Conservation (phyloP, 139 green algal species). For the Chlorella sp. region DNA sequence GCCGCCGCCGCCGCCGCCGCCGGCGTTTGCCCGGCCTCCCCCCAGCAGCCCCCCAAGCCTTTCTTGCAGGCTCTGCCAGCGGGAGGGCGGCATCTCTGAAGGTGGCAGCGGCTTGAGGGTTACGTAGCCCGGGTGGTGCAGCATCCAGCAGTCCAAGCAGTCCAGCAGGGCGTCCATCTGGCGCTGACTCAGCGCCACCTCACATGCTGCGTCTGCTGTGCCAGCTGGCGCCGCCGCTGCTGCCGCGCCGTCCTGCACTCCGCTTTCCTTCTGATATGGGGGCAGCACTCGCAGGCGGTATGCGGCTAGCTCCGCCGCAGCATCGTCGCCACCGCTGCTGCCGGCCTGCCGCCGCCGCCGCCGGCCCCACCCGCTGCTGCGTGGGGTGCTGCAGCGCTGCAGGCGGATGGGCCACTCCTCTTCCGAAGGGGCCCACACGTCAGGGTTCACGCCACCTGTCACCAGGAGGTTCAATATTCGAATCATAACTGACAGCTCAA, state of each 20-base stretch:
- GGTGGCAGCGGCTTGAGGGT: neutral
- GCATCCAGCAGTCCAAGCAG: constrained; percentile 4
- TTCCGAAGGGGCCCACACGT: neutral
- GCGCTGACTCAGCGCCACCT: constrained; percentile 1
- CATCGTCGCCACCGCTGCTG: neutral
- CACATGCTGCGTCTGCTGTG: neutral
- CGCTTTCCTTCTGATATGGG: no score
- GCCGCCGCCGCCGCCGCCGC: neutral
- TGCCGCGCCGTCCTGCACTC: neutral
- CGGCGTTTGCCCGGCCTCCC: neutral
- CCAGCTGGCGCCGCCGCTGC: neutral
- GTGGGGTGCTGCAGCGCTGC: neutral
- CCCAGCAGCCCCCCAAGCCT: neutral
- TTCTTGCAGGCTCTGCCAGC: neutral
- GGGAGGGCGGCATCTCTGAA: neutral
- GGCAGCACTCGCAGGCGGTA: neutral
- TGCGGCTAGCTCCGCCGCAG: neutral
- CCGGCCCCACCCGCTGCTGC: neutral
- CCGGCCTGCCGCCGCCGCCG: neutral
- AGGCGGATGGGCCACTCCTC: neutral
- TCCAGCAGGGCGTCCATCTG: constrained; percentile 14
- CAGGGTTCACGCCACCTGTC: neutral
- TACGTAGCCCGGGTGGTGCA: constrained; percentile 4
- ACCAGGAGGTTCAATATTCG: neutral
- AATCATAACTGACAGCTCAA: neutral